phyloP scores from a whole-genome alignment of 371 early-diverging fungal species.

The Actinomortierella ambigua region DNA sequence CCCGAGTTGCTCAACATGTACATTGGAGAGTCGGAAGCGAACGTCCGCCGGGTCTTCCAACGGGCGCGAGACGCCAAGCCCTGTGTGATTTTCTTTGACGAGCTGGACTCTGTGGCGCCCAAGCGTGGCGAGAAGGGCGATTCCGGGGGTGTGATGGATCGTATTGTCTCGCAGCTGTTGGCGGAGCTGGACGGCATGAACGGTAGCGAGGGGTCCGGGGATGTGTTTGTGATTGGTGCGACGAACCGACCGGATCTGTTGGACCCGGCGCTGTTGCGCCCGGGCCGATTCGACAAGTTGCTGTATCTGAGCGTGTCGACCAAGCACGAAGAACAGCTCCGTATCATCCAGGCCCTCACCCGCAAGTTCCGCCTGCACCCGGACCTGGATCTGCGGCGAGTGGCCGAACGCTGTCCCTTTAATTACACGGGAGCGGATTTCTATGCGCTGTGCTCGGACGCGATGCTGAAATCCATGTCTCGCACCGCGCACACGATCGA shows the following conservation, averaged over 20 bases:
- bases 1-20: constrained; percentile 97
- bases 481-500: constrained; percentile 88
- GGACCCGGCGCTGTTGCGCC: constrained; percentile 96
- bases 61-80: constrained; percentile 98
- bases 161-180: constrained; percentile 94
- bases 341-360: constrained; percentile 91
- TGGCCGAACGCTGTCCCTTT: constrained; percentile 88
- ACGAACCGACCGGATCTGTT: constrained; percentile 99
- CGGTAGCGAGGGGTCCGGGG: constrained; percentile 63
- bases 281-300: constrained; percentile 96
- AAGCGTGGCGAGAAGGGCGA: constrained; percentile 97
- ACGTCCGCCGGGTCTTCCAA: constrained; percentile 97
- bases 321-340: constrained; percentile 83
- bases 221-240: constrained; percentile 99
- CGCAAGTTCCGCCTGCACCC: constrained; percentile 91
- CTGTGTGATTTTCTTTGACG: constrained; percentile 99
- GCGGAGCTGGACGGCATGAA: constrained; percentile 96
- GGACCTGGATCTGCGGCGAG: constrained; percentile 68
- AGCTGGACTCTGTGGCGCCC: constrained; percentile 98
- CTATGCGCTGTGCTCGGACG: constrained; percentile 96
- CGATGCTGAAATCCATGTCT: constrained; percentile 94
- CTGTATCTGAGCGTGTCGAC: constrained; percentile 93
- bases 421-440: constrained; percentile 98
- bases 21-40: constrained; percentile 97
- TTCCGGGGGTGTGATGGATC: constrained; percentile 98